A percentile compares a stretch with the other conserved stretches of the same genome.
phyloP scores from a whole-genome alignment of 2,329 filamentous ascomycete species.

The Aspergillus tubingensis region DNA sequence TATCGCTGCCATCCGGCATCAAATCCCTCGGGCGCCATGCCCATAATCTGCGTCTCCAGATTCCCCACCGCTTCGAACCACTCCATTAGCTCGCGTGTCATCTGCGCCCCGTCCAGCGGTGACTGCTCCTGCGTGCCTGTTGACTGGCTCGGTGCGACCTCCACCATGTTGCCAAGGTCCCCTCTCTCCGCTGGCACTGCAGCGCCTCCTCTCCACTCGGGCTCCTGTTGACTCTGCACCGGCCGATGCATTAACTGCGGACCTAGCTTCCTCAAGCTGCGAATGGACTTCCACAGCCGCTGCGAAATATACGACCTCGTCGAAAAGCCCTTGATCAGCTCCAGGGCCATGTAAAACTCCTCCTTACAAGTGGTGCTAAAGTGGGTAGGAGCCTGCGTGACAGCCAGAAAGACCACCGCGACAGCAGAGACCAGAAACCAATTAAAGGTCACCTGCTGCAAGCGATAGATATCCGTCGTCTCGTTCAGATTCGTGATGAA shows the following conservation, averaged over 20 bases:
- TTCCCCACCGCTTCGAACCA: constrained; percentile 65
- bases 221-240: constrained; percentile 2
- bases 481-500: constrained; percentile 62
- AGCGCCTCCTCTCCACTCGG: background rate
- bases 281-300: constrained; percentile 63
- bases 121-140: constrained; percentile 44
- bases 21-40: constrained; percentile 28
- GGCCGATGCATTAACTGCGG: constrained; percentile 51
- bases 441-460: constrained; percentile 65
- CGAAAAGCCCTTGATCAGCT: constrained; percentile 63
- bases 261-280: constrained; percentile 60
- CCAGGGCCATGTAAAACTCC: constrained; percentile 66
- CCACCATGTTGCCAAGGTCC: background rate
- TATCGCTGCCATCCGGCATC: constrained; percentile 26
- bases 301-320: constrained; percentile 63
- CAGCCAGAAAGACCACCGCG: constrained; percentile 64
- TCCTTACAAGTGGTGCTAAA: constrained; percentile 60
- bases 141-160: background rate
- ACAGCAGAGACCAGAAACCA: constrained; percentile 66
- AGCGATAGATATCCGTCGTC: constrained; percentile 62
- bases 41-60: constrained; percentile 46
- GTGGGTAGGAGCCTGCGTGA: constrained; percentile 61
- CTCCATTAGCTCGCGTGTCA: constrained; percentile 59
- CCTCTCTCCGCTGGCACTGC: background rate
- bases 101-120: constrained; percentile 56